Conservation (phyloP, 192 early-diverging fungal genomes). For the Linnemannia exigua region DNA sequence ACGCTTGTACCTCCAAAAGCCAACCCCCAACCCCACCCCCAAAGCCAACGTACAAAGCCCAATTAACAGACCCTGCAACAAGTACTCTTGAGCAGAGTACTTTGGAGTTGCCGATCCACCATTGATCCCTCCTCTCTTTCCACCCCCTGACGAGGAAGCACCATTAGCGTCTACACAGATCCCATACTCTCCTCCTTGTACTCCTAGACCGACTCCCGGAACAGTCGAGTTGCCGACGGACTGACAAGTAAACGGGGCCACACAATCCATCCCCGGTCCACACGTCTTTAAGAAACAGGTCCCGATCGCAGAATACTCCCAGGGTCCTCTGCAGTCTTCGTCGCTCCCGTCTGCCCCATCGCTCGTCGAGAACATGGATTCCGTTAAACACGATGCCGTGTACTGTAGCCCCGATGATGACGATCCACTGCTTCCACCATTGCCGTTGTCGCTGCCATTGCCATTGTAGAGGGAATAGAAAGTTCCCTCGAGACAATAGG, state of each 20-base stretch:
- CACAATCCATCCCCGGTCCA: conserved; percentile 15
- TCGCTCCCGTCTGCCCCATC: not conserved
- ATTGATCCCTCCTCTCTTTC: not conserved
- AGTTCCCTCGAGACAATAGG: conserved; percentile 13
- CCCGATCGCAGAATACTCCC: conserved; percentile 34
- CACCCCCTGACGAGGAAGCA: not conserved
- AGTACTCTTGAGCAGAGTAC: conserved; percentile 24
- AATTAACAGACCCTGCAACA: conserved; percentile 40
- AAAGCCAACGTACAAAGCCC: conserved; percentile 18
- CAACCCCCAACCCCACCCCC: conserved; percentile 35
- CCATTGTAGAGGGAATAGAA: conserved; percentile 31
- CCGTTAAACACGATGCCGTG: conserved; percentile 22
- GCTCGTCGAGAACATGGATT: not conserved
- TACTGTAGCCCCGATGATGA: conserved; percentile 12
- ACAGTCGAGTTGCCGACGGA: not conserved
- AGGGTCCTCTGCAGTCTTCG: conserved; percentile 9
- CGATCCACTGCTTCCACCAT: too few relatives aligned
- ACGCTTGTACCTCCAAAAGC: conserved; percentile 37
- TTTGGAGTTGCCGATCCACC: not conserved
- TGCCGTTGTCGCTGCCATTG: too few relatives aligned
- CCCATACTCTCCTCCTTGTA: conserved; percentile 2
- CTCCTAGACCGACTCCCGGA: not conserved
- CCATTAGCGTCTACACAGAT: conserved; percentile 29
- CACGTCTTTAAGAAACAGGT: conserved; percentile 41
- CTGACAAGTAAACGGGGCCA: conserved; percentile 11